Conservation (phyloP, 305 asterid genomes). For the Coffea humblotiana region DNA sequence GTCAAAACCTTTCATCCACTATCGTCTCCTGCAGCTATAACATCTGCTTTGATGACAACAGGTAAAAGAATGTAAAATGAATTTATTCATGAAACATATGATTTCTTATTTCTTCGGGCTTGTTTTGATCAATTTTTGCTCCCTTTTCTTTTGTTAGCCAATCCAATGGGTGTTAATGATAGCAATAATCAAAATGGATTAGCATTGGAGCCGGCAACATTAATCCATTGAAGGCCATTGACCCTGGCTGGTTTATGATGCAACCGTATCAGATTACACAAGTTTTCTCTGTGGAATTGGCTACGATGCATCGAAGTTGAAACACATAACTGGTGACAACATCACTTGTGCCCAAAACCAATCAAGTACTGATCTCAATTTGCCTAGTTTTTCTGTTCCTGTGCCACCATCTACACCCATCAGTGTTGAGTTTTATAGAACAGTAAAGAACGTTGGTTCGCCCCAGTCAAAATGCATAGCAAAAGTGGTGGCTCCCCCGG, state of each 20-base stretch:
- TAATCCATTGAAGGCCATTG: too few relatives aligned
- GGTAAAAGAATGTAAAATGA: not conserved
- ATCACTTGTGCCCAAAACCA: not conserved
- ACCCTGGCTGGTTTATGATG: too few relatives aligned
- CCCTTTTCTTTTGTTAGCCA: too few relatives aligned
- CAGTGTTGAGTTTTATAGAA: not conserved
- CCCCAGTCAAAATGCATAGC: not conserved
- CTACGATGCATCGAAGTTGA: too few relatives aligned
- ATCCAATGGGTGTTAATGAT: too few relatives aligned
- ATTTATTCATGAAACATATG: too few relatives aligned
- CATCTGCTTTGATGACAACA: constrained; percentile 23
- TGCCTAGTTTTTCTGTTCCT: not conserved
- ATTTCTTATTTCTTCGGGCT: too few relatives aligned
- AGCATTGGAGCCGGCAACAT: too few relatives aligned
- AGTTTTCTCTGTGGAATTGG: too few relatives aligned
- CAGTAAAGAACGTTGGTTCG: not conserved
- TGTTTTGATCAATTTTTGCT: not conserved
- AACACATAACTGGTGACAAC: not conserved
- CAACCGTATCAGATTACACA: too few relatives aligned
- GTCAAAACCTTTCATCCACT: constrained; percentile 16
- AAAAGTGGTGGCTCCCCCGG: not conserved
- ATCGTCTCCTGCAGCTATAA: constrained; percentile 22
- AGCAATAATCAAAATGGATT: too few relatives aligned
- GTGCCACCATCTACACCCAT: not conserved
- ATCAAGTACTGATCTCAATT: not conserved